Base-by-base conservation (phyloP, 2,329 filamentous ascomycete species). In the Diaporthe sp. region DNA sequence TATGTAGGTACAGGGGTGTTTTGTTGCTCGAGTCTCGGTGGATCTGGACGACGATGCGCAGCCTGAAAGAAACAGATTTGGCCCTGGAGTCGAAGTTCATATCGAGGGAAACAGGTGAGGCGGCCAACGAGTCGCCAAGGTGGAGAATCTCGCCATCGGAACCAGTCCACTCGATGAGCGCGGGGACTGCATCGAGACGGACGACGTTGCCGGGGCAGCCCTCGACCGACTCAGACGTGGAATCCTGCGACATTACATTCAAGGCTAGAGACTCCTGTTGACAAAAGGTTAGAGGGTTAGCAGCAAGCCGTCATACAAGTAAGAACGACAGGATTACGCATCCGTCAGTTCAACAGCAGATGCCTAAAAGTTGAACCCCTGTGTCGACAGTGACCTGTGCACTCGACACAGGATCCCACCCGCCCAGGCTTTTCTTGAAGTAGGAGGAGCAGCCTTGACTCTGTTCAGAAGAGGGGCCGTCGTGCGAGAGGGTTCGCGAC, bases 351-450 rank as follows among this genome's bases (percentile, higher is more conserved):
- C 64, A 68, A 68, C 64, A 54, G 64, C 33, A 40, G 64, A 47
- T 68, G 64, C 8, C 33, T 68, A 9, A 22, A 22, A 54, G 64
- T 68, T 68, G 64, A 68, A 30, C 64, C 64, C 64, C 64, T 30
- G 64, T 40, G 64, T 68, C 64, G 64, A 19, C 64, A 40, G 33
- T 68, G 47, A 68, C 33, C 45, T 67, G 61, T 38, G 61, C 45
- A 52, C 61, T 52, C 61, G 61, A 67, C 64, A 68, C 64, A 68
- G 64, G 47, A 54, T 68, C 64, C 64, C 64, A 40, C 64, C 64
- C 64, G 33, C 64, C 64, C 64, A 68, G 64, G 64, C 64, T 68
- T 68, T 68, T 50, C 33, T 68, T 7, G 47, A 19, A 28, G 17
- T 22, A 15, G 47, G 47, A 40, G 33, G 64, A 68, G 64, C 47